Evolutionary conservation across 2,329 filamentous ascomycete genomes (phyloP), one percentile per base, ranked within the genome.

Genomic region (Phymatotrichopsis omnivora): DNA sequence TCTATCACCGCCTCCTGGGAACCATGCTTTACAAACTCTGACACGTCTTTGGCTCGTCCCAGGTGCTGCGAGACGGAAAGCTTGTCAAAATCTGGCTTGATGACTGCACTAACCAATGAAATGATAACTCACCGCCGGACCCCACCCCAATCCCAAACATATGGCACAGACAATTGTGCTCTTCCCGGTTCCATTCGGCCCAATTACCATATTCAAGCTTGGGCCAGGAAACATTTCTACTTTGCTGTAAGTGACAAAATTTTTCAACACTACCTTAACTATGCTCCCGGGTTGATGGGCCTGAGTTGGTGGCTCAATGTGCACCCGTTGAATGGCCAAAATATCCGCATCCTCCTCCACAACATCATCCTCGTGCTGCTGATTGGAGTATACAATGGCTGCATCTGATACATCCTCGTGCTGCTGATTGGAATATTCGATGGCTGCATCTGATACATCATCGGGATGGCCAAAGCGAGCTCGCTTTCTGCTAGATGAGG

Each of bases 161-260:
- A 98, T 93, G 33, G 91, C 91, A 65, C 91, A 98, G 32, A 98
- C 89, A 20, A 98, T 71, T 0, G 91, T 95, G 65, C 89, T 96
- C 66, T 98, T 98, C 44, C 91, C 91, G 0, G 91, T 96, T 25
- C 91, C 91, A 60, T 98, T 98, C n/a, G 91, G 91, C 0, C 91
- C 91, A 57, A 98, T 94, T 42, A 98, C 80, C 89, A 98, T 96
- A 62, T 98, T 98, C 60, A 98, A 65, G 61, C 84, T 89, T 1
- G 91, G 89, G 0, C 91, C 91, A 10, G 86, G 85, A 47, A 81
- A 76, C 63, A 96, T 95, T 55, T 94, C 87, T 44, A 86, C 89
- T 42, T 80, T 78, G 38, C 84, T 86, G 65, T 98, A 98, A 0
- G 91, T 98, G 44, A 98, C 85, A 58, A 98, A 98, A 64, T 96